Conservation (phyloP, 1,284 basidiomycete species). For the Ganoderma resinaceum region DNA sequence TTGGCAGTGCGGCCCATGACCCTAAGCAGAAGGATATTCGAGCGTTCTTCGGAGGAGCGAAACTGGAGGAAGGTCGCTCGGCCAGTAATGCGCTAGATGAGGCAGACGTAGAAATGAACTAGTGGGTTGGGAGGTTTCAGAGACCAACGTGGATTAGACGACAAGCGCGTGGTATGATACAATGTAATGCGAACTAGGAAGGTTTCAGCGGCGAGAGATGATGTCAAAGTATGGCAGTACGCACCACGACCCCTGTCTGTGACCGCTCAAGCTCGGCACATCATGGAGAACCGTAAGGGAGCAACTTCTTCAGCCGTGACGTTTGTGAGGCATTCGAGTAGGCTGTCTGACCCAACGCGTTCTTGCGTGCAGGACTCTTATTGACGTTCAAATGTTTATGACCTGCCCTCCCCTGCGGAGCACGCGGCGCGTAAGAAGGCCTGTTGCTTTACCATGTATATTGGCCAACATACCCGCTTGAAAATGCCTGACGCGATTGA, state of each 20-base stretch:
- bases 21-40: conserved; percentile 79
- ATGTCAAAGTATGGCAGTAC: neutral
- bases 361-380: conserved; percentile 71
- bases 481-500: conserved; percentile 73
- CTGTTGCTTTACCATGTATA: neutral
- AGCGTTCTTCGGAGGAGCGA: conserved; percentile 76
- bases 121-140: neutral
- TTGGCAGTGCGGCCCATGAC: conserved; percentile 76
- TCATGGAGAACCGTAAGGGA: conserved; percentile 70
- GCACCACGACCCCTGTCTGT: conserved; percentile 10
- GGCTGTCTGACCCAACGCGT: conserved; percentile 66
- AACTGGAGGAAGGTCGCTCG: conserved; percentile 38
- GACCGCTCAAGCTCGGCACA: neutral
- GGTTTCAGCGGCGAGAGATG: conserved; percentile 11
- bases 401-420: conserved; percentile 66
- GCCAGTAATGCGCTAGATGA: conserved; percentile 44
- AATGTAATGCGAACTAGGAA: conserved; percentile 12
- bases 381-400: conserved; percentile 76
- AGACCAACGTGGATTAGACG: conserved; percentile 14
- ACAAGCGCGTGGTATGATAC: conserved; percentile 22
- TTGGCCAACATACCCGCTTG: conserved; percentile 67
- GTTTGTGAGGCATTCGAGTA: conserved; percentile 73
- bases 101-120: conserved; percentile 35
- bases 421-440: conserved; percentile 12
- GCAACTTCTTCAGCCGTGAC: conserved; percentile 64